Conservation (phyloP, 2,329 filamentous ascomycete species). For the Calonectria pseudoturangicola region DNA sequence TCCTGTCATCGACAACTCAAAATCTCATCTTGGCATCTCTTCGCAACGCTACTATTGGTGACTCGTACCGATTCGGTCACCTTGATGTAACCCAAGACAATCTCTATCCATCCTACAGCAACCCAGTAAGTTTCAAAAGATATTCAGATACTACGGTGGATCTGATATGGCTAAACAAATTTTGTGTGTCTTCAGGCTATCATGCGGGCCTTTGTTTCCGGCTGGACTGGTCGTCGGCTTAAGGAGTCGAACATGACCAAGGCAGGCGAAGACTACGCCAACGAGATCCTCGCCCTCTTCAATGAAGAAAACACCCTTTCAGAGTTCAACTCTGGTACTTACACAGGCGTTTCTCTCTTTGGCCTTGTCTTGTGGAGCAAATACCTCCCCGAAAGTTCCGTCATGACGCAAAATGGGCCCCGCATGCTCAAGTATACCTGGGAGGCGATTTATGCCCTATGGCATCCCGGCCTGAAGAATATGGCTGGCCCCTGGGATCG, state of each 20-base stretch:
- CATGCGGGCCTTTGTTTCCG: slow-evolving; percentile 77
- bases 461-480: slow-evolving; percentile 76
- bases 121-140: slow-evolving; percentile 63
- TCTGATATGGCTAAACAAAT: background rate
- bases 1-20: slow-evolving; percentile 62
- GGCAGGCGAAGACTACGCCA: slow-evolving; percentile 73
- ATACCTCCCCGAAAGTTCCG: slow-evolving; percentile 72
- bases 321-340: slow-evolving; percentile 78
- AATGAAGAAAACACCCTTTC: slow-evolving; percentile 73
- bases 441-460: slow-evolving; percentile 70
- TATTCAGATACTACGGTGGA: fast-evolving
- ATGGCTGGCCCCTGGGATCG: slow-evolving; percentile 80
- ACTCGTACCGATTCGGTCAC: slow-evolving; percentile 77
- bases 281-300: slow-evolving; percentile 75
- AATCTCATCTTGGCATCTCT: slow-evolving; percentile 71
- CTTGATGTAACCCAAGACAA: slow-evolving; percentile 73
- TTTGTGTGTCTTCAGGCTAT: slow-evolving; percentile 58
- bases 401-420: slow-evolving; percentile 71
- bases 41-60: slow-evolving; percentile 73
- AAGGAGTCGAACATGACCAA: slow-evolving; percentile 75
- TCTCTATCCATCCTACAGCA: slow-evolving; percentile 77
- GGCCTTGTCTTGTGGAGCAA: slow-evolving; percentile 76
- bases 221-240: slow-evolving; percentile 74
- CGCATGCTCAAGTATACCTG: slow-evolving; percentile 73
- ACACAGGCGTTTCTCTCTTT: slow-evolving; percentile 76